phyloP scores from a whole-genome alignment of 371 early-diverging fungal species.

The Saksenaea oblongispora region DNA sequence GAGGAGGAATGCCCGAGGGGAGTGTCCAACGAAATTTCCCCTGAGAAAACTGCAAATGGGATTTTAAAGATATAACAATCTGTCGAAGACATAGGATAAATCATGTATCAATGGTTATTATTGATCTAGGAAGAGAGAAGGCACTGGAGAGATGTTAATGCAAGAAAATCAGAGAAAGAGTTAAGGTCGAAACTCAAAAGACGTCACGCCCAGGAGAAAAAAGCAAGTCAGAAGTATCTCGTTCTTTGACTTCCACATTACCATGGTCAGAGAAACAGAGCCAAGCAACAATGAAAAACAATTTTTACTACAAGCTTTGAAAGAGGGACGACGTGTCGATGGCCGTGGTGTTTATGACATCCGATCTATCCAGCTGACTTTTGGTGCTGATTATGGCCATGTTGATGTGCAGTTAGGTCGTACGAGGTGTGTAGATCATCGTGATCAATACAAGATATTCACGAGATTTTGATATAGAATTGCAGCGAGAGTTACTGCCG shows the following conservation, averaged over 20 bases:
- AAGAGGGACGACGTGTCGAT: conserved; percentile 72
- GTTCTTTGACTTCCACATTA: background rate
- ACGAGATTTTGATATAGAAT: conserved; percentile 53
- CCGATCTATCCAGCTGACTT: conserved; percentile 66
- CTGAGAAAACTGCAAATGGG: too few species aligned
- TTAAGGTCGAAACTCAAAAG: too few species aligned
- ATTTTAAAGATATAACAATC: too few species aligned
- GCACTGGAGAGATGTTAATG: too few species aligned
- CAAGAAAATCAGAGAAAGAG: too few species aligned
- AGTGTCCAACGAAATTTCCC: too few species aligned
- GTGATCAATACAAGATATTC: background rate
- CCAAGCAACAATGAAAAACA: conserved; percentile 65
- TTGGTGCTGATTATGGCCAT: conserved; percentile 74
- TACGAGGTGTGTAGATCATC: conserved; percentile 55
- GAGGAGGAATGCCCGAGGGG: too few species aligned
- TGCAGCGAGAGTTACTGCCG: conserved; percentile 80
- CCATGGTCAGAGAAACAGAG: conserved; percentile 37
- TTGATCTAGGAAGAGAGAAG: too few species aligned
- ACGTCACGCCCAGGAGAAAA: too few species aligned
- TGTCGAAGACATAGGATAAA: too few species aligned
- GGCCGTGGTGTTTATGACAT: conserved; percentile 80
- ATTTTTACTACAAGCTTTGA: conserved; percentile 69
- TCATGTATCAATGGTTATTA: too few species aligned
- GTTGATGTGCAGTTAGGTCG: conserved; percentile 83
- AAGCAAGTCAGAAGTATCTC: too few species aligned